These are phyloP conservation scores for Exophiala calicioides DNA, from an alignment of 2,329 filamentous ascomycete species.

Conservation along the genomic window DNA sequence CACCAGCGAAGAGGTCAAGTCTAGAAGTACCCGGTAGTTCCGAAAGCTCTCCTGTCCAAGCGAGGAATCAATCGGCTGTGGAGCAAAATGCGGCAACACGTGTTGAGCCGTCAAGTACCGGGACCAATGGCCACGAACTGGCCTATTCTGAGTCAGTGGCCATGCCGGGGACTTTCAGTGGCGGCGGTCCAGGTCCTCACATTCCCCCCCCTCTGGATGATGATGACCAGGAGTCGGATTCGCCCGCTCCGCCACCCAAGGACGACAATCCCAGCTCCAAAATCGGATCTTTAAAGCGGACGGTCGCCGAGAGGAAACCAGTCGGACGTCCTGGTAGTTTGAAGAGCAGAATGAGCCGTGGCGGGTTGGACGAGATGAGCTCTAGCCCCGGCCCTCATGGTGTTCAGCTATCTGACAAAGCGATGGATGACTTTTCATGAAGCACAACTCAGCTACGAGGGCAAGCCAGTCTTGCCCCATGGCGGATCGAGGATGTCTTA, in stretches of 20 bases:
- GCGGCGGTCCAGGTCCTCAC: slow-evolving; percentile 32
- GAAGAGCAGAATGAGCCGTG: slow-evolving; percentile 33
- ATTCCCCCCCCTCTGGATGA: slow-evolving; percentile 38
- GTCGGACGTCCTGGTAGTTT: slow-evolving; percentile 39
- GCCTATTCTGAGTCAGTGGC: slow-evolving; percentile 45
- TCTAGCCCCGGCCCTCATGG: slow-evolving; percentile 12
- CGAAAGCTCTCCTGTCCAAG: slow-evolving; percentile 45
- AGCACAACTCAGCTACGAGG: too few relatives aligned
- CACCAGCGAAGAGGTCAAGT: slow-evolving; percentile 62
- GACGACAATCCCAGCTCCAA: slow-evolving; percentile 44
- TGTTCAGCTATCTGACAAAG: slow-evolving; percentile 69
- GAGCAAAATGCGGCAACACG: slow-evolving; percentile 28
- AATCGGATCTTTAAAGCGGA: slow-evolving; percentile 62
- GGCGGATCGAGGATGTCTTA: too few relatives aligned
- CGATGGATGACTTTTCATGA: slow-evolving; percentile 68
- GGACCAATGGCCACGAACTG: slow-evolving; percentile 12
- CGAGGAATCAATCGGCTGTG: slow-evolving; percentile 32
- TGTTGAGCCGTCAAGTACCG: slow-evolving; percentile 5
- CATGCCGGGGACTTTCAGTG: slow-evolving; percentile 33
- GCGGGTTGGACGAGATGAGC: not conserved
- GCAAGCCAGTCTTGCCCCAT: too few relatives aligned
- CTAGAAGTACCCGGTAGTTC: slow-evolving; percentile 76
- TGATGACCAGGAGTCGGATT: slow-evolving; percentile 26
- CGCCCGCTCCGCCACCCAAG: slow-evolving; percentile 22
- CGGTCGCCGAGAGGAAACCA: slow-evolving; percentile 37